Base-by-base conservation (phyloP, 441 rosid genomes). In the Metrosideros polymorpha region DNA sequence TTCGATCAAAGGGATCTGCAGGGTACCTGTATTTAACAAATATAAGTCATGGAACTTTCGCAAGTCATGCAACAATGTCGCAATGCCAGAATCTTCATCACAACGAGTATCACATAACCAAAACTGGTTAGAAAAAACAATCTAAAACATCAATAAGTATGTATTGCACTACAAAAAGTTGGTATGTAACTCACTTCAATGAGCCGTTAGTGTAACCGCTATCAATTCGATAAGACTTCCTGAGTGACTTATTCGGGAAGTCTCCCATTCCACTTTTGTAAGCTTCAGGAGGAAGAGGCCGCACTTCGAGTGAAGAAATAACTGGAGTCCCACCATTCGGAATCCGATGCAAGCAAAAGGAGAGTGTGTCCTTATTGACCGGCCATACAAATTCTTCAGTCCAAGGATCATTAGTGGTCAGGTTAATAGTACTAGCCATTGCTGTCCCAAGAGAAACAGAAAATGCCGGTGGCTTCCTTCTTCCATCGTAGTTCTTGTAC, bases 251-350 rank as follows among this genome's bases (percentile, higher is more conserved):
- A 71, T 88, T 39, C 2, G 92, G 87, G 57, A 86, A 87, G 82
- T 90, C 93, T 61, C 91, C 93, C 14, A 93, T 4, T 86, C 91
- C 93, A 86, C 55, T 88, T 84, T 84, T 91, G 89, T 97, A 97
- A 92, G 98, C 93, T 82, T 93, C 94, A 85, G 54, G 87, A 89
- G 98, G 97, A 90, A 96, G 94, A 32, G 97, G 97, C 71, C 98
- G 90, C 82, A 95, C 86, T 92, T 97, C 98, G 25, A 97, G 90
- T 1, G 96, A 92, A 55, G 98, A 93, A 90, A 97, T 96, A 71
- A 96, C 94, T 0, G 99, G 99, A 89, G 87, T 87, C 43, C 98
- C 96, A 54, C 93, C 91, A 3, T 90, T 89, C 4, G 91, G 92
- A 84, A 92, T 89, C 25, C 90, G 83, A 29, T 84, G 91, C 87